These are phyloP conservation scores for Fraxinus xanthoxyloides DNA, from an alignment of 305 asterid species.

Conservation along the genomic window DNA sequence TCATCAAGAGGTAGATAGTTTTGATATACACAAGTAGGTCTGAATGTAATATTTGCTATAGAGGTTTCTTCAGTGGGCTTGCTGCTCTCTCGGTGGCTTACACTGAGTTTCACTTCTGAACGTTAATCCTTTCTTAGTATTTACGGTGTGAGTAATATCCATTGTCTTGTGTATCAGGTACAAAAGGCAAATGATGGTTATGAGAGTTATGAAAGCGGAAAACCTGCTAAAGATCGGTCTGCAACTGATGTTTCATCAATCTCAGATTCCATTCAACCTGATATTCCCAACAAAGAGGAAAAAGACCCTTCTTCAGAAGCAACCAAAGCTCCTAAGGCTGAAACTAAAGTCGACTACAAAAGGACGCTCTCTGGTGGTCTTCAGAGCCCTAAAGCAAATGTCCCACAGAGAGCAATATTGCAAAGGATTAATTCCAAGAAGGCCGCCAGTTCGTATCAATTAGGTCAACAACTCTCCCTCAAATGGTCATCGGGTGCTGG, in stretches of 20 bases:
- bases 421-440: conserved; percentile 74
- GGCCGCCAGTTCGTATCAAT: conserved; percentile 59
- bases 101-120: not conserved
- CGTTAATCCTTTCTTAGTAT: not conserved
- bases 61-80: not conserved
- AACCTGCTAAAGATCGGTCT: conserved; percentile 17
- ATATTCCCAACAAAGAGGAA: conserved; percentile 30
- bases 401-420: conserved; percentile 53
- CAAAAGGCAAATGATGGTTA: conserved; percentile 49
- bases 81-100: not conserved
- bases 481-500: conserved; percentile 89
- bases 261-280: conserved; percentile 32
- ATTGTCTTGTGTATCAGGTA: conserved; percentile 28
- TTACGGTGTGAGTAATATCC: not conserved
- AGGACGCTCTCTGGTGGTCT: conserved; percentile 76
- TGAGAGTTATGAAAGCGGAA: conserved; percentile 35
- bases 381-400: conserved; percentile 63
- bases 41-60: too few species aligned
- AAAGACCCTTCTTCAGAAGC: conserved; percentile 18
- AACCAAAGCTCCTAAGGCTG: conserved; percentile 29
- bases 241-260: conserved; percentile 26
- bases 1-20: not conserved
- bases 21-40: not conserved
- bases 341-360: conserved; percentile 33
- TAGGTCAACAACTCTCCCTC: conserved; percentile 60